Evolutionary conservation across 495 filamentous ascomycete genomes (phyloP).

Genomic region (Aspergillus panamensis): DNA sequence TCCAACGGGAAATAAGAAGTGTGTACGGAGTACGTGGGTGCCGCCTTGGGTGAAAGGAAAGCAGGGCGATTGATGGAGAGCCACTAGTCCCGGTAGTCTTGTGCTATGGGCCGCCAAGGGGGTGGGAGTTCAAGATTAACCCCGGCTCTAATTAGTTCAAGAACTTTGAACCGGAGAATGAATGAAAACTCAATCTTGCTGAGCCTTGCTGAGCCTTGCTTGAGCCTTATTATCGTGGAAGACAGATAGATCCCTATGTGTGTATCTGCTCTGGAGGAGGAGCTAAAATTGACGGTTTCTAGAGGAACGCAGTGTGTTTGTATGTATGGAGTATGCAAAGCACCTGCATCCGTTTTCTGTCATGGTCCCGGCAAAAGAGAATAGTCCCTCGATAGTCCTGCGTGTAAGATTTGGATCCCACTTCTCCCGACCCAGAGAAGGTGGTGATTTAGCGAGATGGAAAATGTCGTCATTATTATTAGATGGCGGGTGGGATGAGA

Average conservation of each 20-base stretch:
- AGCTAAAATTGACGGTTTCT: neutral
- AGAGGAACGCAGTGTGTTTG: neutral
- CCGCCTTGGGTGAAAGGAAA: conserved; percentile 2
- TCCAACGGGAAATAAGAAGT: conserved; percentile 8
- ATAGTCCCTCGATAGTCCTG: neutral
- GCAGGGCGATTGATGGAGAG: conserved; percentile 3
- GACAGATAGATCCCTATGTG: neutral
- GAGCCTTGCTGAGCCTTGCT: neutral
- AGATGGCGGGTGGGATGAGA: conserved; percentile 4
- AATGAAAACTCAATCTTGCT: neutral
- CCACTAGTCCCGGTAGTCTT: conserved; percentile 2
- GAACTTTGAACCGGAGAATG: neutral
- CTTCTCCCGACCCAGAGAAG: no score
- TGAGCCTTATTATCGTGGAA: neutral
- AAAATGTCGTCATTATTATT: conserved; percentile 13
- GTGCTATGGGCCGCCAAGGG: neutral
- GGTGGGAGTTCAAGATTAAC: neutral
- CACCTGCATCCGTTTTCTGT: conserved; percentile 12
- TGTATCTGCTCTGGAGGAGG: neutral
- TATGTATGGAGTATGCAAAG: neutral
- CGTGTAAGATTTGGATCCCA: neutral
- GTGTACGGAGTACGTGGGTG: no score
- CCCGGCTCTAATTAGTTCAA: neutral
- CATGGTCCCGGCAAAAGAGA: neutral
- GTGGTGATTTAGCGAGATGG: no score